Base-by-base conservation (phyloP, 176 grass and related monocot genomes). In the Elaeis guineensis region DNA sequence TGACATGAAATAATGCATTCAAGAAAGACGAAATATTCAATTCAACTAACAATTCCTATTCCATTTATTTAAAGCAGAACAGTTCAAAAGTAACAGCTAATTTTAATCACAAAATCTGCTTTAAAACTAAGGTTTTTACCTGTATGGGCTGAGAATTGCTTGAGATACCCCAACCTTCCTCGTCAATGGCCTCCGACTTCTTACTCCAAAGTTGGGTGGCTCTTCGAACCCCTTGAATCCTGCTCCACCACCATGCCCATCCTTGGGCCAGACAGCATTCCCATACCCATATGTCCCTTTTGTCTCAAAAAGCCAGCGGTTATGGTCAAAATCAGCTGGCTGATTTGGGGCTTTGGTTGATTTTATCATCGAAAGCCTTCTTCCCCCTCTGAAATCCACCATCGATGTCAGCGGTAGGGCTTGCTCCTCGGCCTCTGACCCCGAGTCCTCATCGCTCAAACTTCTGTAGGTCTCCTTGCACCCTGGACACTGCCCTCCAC, bases 261-360 rank as follows among this genome's bases (percentile, higher is more conserved):
- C 82, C 78, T 87, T 98, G 1, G 87, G 93, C 93, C 93, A 98
- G 16, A 98, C 80, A 0, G 87, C 93, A 32, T 92, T 98, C 17
- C 93, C 93, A 48, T 98, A 98, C 7, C 93, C 87, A 17, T 98
- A 98, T 12, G 93, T 98, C 11, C 93, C 93, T 63, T 98, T 98
- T 4, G 93, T 98, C 87, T 98, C 93, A 62, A 92, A 98, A 22
- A 98, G 80, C 93, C 93, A 98, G 8, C 87, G 64, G 5, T 80
- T 71, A 49, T 98, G 93, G 60, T 98, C 93, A 59, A 98, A 98
- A 4, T 98, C 93, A 7, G 70, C 78, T 1, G 81, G 81, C 19
- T 73, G 50, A 19, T 44, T 52, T 66, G 87, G 76, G 7, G 82
- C 16, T 69, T 98, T 98, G 61, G 85, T 59, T 11, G 93, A 98